Conservation (phyloP, 2,329 filamentous ascomycete species). For the Aspergillus sp. region DNA sequence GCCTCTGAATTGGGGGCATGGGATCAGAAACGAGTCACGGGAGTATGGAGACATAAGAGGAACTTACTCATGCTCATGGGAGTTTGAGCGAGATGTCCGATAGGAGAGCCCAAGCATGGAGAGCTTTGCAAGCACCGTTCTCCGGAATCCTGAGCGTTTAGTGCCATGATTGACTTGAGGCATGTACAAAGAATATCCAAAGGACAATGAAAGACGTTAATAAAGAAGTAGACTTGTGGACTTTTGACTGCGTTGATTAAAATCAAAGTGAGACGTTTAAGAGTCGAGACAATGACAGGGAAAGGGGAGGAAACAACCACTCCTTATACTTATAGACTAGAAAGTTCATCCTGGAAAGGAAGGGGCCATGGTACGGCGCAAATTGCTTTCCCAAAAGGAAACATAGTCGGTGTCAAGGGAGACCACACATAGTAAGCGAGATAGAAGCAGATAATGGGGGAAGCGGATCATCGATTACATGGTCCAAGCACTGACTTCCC, state of each 20-base stretch:
- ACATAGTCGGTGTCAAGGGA: neutral
- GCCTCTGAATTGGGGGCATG: conserved; percentile 21
- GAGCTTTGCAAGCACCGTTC: conserved; percentile 26
- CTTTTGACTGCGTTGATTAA: no score
- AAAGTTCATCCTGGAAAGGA: neutral
- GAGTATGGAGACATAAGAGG: neutral
- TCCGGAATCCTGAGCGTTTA: conserved; percentile 24
- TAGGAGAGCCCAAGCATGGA: conserved; percentile 20
- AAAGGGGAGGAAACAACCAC: neutral
- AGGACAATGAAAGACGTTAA: neutral
- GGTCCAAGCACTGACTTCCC: neutral
- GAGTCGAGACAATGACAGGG: neutral
- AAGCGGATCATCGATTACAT: neutral
- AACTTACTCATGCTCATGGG: conserved; percentile 21
- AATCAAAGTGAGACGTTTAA: conserved; percentile 1
- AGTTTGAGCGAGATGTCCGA: conserved; percentile 13
- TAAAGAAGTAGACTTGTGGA: neutral
- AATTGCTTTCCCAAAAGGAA: neutral
- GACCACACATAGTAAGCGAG: neutral
- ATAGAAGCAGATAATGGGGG: neutral
- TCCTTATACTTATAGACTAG: neutral
- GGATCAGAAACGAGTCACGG: conserved; percentile 6
- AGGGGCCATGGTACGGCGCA: neutral
- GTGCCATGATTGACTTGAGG: conserved; percentile 18
- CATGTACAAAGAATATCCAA: neutral